Conservation (phyloP, 1,284 basidiomycete genomes). For the Ceratobasidium sp. region DNA sequence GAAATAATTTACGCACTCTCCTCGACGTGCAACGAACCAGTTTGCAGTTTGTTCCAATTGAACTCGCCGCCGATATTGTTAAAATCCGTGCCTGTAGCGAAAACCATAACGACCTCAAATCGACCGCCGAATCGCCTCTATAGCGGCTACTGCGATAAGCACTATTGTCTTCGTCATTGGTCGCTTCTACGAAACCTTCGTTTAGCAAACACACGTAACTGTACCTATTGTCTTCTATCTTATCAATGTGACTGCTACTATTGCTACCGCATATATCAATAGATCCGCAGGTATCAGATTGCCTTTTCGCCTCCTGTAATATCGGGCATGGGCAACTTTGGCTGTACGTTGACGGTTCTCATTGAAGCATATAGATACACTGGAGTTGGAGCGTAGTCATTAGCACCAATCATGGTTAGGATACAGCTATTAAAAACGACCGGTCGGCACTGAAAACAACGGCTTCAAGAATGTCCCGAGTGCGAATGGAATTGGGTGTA, state of each 20-base stretch:
- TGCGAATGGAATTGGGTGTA: slow-evolving; percentile 62
- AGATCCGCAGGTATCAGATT: background rate
- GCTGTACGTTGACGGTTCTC: slow-evolving; percentile 50
- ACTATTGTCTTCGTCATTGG: slow-evolving; percentile 62
- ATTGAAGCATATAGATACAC: slow-evolving; percentile 49
- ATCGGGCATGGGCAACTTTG: background rate
- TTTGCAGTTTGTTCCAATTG: no score
- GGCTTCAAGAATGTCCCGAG: slow-evolving; percentile 73
- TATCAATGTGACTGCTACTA: slow-evolving; percentile 64
- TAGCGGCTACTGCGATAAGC: slow-evolving; percentile 53
- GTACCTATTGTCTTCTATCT: slow-evolving; percentile 63
- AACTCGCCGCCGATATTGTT: no score
- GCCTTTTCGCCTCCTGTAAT: background rate
- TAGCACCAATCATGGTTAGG: slow-evolving; percentile 70
- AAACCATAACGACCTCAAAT: no score
- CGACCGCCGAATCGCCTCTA: no score
- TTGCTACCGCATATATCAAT: slow-evolving; percentile 57
- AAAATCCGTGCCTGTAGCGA: no score
- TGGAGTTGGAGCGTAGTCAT: slow-evolving; percentile 68
- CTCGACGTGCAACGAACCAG: no score
- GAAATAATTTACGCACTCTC: no score
- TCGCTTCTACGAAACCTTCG: slow-evolving; percentile 69
- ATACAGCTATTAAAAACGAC: slow-evolving; percentile 51
- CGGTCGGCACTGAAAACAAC: slow-evolving; percentile 68
- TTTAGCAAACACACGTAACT: slow-evolving; percentile 75